phyloP scores from a whole-genome alignment of 208 protist species.

The Trypanosoma vivax region DNA sequence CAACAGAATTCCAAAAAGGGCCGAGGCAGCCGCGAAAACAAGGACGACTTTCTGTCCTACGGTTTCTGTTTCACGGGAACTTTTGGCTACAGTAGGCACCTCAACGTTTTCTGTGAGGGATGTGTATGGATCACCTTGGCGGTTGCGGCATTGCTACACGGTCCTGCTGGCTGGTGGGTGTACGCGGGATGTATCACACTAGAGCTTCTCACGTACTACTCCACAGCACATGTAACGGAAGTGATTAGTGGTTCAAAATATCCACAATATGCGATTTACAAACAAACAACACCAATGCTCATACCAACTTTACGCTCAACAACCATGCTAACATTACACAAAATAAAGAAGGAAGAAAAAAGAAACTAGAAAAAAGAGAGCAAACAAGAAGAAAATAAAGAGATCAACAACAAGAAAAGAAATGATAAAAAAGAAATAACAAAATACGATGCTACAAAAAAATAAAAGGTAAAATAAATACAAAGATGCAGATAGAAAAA shows the following conservation, averaged over 20 bases:
- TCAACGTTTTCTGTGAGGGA: constrained; percentile 70
- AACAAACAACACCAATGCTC: constrained; percentile 70
- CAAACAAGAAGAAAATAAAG: no score
- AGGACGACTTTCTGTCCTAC: constrained; percentile 25
- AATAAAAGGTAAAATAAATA: no score
- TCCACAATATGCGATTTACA: constrained; percentile 58
- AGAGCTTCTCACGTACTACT: constrained; percentile 36
- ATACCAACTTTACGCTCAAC: constrained; percentile 48
- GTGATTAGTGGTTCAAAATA: constrained; percentile 47
- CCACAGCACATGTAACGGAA: constrained; percentile 55
- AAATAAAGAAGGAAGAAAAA: constrained; percentile 8
- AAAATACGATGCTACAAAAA: no score
- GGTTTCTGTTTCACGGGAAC: constrained; percentile 64
- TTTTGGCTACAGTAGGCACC: constrained; percentile 71
- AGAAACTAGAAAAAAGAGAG: no score
- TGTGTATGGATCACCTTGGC: constrained; percentile 54
- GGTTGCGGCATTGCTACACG: constrained; percentile 23
- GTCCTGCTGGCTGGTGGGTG: constrained; percentile 32
- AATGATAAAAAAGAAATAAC: no score
- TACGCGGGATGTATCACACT: constrained; percentile 35
- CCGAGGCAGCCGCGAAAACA: background rate
- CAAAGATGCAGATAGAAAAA: no score
- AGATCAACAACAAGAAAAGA: no score
- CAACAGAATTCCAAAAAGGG: background rate
- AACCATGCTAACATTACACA: constrained; percentile 24